Evolutionary conservation across 768 basidiomycete species (phyloP).

Genomic region (Tricholoma terreum): DNA sequence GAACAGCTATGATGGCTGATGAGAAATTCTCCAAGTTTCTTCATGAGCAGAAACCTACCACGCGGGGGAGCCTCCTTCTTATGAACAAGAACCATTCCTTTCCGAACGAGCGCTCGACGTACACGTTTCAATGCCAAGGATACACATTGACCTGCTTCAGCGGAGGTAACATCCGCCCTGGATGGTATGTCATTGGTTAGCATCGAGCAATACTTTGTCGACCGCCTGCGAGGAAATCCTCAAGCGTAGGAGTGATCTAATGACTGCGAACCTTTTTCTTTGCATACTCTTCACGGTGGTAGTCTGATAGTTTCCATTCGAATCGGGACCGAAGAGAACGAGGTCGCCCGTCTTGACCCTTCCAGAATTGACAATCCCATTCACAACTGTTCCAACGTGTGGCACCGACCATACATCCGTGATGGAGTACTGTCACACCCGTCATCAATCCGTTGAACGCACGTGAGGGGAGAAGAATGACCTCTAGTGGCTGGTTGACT

Average conservation of each 20-base stretch:
- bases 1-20: constrained; percentile 50
- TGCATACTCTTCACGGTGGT: constrained; percentile 90
- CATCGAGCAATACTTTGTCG: background rate
- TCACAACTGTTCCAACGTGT: constrained; percentile 81
- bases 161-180: constrained; percentile 76
- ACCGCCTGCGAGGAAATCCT: background rate
- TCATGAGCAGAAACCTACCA: constrained; percentile 41
- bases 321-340: constrained; percentile 87
- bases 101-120: constrained; percentile 74
- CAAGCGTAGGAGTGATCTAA: background rate
- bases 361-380: constrained; percentile 80
- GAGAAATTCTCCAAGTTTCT: background rate
- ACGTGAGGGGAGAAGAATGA: constrained; percentile 21
- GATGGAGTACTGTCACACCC: constrained; percentile 62
- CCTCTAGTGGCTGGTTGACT: constrained; percentile 77
- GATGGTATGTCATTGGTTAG: background rate
- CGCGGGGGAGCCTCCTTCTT: constrained; percentile 76
- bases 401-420: constrained; percentile 89
- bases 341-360: constrained; percentile 74
- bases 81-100: constrained; percentile 91
- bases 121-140: constrained; percentile 91
- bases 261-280: constrained; percentile 66
- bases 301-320: constrained; percentile 81
- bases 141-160: constrained; percentile 96
- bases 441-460: constrained; percentile 5